phyloP scores from a whole-genome alignment of 495 filamentous ascomycete species.

The Evernia prunastri region DNA sequence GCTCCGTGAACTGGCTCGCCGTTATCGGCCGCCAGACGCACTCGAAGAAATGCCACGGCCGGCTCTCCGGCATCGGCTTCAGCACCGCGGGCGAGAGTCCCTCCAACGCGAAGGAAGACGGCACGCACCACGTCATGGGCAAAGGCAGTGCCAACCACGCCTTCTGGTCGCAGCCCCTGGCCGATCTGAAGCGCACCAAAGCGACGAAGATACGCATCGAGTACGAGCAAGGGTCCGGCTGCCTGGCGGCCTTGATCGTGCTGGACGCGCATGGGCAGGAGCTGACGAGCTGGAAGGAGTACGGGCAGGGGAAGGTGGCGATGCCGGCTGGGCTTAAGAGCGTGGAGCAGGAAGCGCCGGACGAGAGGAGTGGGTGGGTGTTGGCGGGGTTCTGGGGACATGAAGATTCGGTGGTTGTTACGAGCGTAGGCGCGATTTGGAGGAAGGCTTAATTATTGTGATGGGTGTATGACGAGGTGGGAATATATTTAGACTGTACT shows the following conservation, averaged over 20 bases:
- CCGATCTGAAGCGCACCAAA: constrained; percentile 1
- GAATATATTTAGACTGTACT: neutral
- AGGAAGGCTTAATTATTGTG: constrained; percentile 9
- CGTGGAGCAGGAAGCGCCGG: constrained; percentile 14
- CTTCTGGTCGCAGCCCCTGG: constrained; percentile 9
- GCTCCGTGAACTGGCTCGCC: constrained; percentile 11
- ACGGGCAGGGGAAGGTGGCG: constrained; percentile 7
- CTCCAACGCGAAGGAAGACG: neutral
- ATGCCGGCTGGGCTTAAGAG: constrained; percentile 8
- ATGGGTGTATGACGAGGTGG: too few relatives aligned
- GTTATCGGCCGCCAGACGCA: constrained; percentile 5
- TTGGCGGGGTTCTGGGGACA: constrained; percentile 13
- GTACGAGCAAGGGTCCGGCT: constrained; percentile 2
- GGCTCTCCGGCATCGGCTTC: constrained; percentile 6
- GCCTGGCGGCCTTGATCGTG: constrained; percentile 6
- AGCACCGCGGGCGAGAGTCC: neutral
- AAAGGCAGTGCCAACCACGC: neutral
- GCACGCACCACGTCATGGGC: constrained; percentile 1
- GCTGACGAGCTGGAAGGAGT: constrained; percentile 16
- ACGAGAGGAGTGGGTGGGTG: neutral
- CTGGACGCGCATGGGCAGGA: constrained; percentile 12
- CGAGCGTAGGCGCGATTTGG: constrained; percentile 16
- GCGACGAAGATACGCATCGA: constrained; percentile 6
- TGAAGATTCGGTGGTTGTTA: constrained; percentile 5
- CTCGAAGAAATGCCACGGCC: constrained; percentile 5